phyloP scores from a whole-genome alignment of 768 basidiomycete genomes.

The Rhizopogon salebrosus region DNA sequence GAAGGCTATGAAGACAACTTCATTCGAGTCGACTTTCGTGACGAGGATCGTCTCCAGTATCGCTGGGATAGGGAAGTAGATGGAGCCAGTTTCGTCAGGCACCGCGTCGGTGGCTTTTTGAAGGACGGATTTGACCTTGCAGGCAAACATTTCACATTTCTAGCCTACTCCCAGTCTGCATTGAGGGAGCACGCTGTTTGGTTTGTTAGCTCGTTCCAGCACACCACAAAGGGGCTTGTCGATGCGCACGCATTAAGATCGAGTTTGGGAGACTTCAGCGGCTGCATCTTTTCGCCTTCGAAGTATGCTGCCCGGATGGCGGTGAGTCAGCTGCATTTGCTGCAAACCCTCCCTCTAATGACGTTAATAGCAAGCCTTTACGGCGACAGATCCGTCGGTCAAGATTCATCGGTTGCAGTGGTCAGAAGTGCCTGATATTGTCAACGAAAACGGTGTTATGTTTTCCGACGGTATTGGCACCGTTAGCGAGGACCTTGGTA shows the following conservation, averaged over 20 bases:
- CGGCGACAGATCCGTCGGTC: slow-evolving; percentile 74
- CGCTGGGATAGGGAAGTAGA: slow-evolving; percentile 69
- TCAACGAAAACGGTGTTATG: slow-evolving; percentile 30
- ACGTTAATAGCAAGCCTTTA: slow-evolving; percentile 61
- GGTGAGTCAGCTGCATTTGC: slow-evolving; percentile 8
- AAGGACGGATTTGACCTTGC: slow-evolving; percentile 66
- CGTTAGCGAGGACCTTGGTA: slow-evolving; percentile 54
- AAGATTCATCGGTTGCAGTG: slow-evolving; percentile 51
- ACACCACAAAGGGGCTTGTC: slow-evolving; percentile 38
- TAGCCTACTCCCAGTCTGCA: slow-evolving; percentile 79
- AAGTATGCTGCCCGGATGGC: slow-evolving; percentile 80
- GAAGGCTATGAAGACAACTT: slow-evolving; percentile 59
- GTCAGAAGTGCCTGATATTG: slow-evolving; percentile 58
- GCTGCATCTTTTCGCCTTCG: slow-evolving; percentile 56
- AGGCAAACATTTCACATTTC: slow-evolving; percentile 69
- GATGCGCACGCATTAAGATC: slow-evolving; percentile 55
- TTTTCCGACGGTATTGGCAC: slow-evolving; percentile 84
- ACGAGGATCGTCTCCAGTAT: slow-evolving; percentile 74
- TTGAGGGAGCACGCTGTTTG: slow-evolving; percentile 78
- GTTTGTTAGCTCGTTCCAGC: slow-evolving; percentile 65
- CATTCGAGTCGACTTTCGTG: slow-evolving; percentile 78
- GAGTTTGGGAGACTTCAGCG: slow-evolving; percentile 64
- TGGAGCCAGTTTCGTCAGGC: slow-evolving; percentile 45
- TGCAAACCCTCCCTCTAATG: slow-evolving; percentile 3
- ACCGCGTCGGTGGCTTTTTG: slow-evolving; percentile 54